Evolutionary conservation across 2,329 filamentous ascomycete genomes (phyloP).

Genomic region (Xylariales sp.): DNA sequence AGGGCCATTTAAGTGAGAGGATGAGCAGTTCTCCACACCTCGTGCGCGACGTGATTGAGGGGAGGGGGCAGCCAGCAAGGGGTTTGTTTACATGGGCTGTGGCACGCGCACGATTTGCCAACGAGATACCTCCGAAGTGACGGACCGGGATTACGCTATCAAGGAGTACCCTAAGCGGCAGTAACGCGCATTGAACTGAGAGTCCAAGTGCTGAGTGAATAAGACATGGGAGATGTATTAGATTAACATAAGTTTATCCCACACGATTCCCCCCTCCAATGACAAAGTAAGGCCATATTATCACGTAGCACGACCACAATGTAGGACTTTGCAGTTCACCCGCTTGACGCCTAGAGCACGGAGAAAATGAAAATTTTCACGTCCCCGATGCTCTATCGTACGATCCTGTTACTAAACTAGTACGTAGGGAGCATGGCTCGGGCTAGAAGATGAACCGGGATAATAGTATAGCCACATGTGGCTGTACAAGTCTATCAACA

Average conservation of each 20-base stretch:
- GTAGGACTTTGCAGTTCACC: not conserved
- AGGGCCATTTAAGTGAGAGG: not conserved
- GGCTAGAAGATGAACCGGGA: too few species aligned
- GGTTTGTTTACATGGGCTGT: not conserved
- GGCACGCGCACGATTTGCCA: not conserved
- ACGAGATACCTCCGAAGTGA: not conserved
- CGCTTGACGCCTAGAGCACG: not conserved
- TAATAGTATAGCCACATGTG: too few species aligned
- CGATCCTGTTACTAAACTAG: not conserved
- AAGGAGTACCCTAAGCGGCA: not conserved
- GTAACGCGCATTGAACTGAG: not conserved
- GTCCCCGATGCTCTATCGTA: not conserved
- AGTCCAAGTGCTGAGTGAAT: not conserved
- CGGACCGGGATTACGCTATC: not conserved
- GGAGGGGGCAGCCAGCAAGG: not conserved
- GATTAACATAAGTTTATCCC: not conserved
- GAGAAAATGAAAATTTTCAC: not conserved
- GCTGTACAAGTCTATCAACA: too few species aligned
- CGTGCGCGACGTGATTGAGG: not conserved
- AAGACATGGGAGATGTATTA: not conserved
- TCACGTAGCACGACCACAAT: conserved; percentile 1
- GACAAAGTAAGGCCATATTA: not conserved
- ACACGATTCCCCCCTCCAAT: not conserved
- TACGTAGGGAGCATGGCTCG: too few species aligned
- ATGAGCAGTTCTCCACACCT: not conserved